These are phyloP conservation scores for Backusella tuberculispora DNA, from an alignment of 192 early-diverging fungal species.

Conservation along the genomic window DNA sequence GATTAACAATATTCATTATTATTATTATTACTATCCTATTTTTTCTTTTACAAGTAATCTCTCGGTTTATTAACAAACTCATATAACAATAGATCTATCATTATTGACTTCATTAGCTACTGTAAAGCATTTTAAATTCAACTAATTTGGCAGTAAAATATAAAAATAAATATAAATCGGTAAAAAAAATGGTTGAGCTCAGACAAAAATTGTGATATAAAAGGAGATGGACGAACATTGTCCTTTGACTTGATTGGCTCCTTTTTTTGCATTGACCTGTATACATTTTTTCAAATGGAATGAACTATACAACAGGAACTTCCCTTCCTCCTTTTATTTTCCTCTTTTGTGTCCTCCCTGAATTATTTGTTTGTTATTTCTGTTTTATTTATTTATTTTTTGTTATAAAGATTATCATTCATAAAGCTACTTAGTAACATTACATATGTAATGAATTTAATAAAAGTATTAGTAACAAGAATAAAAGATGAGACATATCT, in stretches of 20 bases:
- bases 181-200: not conserved
- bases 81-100: too few relatives aligned
- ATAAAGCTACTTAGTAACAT: too few relatives aligned
- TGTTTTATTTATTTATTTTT: too few relatives aligned
- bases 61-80: too few relatives aligned
- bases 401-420: too few relatives aligned
- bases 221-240: not conserved
- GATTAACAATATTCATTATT: not conserved
- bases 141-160: not conserved
- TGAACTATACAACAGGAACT: not conserved
- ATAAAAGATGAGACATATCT: too few relatives aligned
- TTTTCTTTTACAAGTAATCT: too few relatives aligned
- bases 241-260: not conserved
- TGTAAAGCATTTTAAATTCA: not conserved
- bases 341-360: not conserved
- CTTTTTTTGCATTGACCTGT: not conserved
- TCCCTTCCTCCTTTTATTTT: not conserved
- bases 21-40: too few relatives aligned
- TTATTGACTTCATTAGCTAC: too few relatives aligned
- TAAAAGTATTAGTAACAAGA: too few relatives aligned
- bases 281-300: not conserved
- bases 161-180: not conserved
- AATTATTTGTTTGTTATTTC: too few relatives aligned
- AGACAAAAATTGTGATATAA: not conserved
- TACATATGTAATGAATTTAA: too few relatives aligned